These are phyloP conservation scores for Vanrija sp. DNA, from an alignment of 1,284 basidiomycete genomes.

Conservation along the genomic window DNA sequence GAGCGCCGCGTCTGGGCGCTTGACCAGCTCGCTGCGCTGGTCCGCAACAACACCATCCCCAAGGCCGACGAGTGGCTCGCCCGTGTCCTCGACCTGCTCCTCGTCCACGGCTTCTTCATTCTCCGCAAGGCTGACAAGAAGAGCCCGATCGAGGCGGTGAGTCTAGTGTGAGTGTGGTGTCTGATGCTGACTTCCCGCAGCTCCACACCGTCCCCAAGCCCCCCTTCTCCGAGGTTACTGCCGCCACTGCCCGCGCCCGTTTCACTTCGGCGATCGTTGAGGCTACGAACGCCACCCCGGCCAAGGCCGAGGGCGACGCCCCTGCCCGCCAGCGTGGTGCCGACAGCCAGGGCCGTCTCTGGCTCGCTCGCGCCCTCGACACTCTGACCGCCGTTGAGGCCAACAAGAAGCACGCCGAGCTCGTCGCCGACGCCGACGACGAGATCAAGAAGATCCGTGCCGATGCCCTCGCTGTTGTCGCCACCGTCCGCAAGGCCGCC, in stretches of 20 bases:
- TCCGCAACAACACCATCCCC: slow-evolving; percentile 75
- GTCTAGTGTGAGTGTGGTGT: slow-evolving; percentile 36
- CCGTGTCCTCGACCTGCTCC: slow-evolving; percentile 73
- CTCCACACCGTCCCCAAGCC: slow-evolving; percentile 63
- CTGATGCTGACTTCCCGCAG: slow-evolving; percentile 47
- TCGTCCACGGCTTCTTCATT: slow-evolving; percentile 74
- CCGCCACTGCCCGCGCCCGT: slow-evolving; percentile 43
- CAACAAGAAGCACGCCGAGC: slow-evolving; percentile 67
- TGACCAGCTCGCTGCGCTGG: slow-evolving; percentile 75
- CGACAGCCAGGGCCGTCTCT: slow-evolving; percentile 69
- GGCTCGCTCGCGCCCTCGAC: slow-evolving; percentile 67
- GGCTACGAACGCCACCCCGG: slow-evolving; percentile 57
- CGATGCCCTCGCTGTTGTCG: slow-evolving; percentile 54
- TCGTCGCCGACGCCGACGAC: slow-evolving; percentile 58
- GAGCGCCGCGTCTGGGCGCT: slow-evolving; percentile 62
- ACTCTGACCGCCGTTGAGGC: slow-evolving; percentile 59
- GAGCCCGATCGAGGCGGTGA: slow-evolving; percentile 59
- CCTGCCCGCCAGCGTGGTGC: slow-evolving; percentile 59
- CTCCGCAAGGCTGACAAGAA: slow-evolving; percentile 69
- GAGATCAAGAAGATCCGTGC: slow-evolving; percentile 55
- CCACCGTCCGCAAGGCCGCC: slow-evolving; percentile 52
- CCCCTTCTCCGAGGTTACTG: slow-evolving; percentile 66
- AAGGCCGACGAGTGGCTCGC: slow-evolving; percentile 75
- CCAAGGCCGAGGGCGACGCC: slow-evolving; percentile 48
- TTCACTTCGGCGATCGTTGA: slow-evolving; percentile 48